Conservation (phyloP, 1,139 yeast species). For the Eremothecium cymbalariae region DNA sequence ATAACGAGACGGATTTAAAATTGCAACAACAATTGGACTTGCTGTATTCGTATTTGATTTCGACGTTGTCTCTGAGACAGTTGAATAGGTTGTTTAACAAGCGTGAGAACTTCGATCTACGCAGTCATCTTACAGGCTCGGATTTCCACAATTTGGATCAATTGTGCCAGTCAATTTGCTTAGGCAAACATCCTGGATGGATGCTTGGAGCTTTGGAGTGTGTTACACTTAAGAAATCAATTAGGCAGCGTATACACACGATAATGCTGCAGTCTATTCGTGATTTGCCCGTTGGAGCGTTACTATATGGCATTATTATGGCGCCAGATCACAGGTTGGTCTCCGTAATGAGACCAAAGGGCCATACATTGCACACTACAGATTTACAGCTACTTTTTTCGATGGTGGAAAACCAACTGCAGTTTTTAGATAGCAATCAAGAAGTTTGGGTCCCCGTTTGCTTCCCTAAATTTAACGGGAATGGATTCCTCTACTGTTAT, state of each 20-base stretch:
- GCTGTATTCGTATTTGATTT: constrained; percentile 70
- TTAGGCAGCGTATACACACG: constrained; percentile 38
- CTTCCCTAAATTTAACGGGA: constrained; percentile 78
- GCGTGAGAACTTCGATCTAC: constrained; percentile 72
- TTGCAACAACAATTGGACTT: constrained; percentile 60
- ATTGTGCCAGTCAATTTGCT: constrained; percentile 29
- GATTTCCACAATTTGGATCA: constrained; percentile 27
- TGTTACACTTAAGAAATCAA: constrained; percentile 40
- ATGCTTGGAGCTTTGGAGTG: constrained; percentile 57
- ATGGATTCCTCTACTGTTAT: constrained; percentile 79
- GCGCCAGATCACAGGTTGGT: constrained; percentile 48
- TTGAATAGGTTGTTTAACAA: constrained; percentile 59
- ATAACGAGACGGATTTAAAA: constrained; percentile 46
- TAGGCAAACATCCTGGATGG: constrained; percentile 46
- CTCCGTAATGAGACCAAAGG: constrained; percentile 53
- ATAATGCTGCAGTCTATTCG: constrained; percentile 19
- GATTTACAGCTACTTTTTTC: constrained; percentile 59
- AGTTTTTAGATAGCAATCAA: constrained; percentile 35
- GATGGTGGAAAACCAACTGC: constrained; percentile 44
- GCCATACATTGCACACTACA: constrained; percentile 61
- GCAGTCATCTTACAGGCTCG: constrained; percentile 54
- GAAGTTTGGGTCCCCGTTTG: constrained; percentile 94
- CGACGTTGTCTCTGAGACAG: constrained; percentile 71
- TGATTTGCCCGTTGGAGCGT: constrained; percentile 28
- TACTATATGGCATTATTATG: constrained; percentile 55